These are phyloP conservation scores for Parsonsia alboflavescens DNA, from an alignment of 257 asterid species.

Conservation along the genomic window DNA sequence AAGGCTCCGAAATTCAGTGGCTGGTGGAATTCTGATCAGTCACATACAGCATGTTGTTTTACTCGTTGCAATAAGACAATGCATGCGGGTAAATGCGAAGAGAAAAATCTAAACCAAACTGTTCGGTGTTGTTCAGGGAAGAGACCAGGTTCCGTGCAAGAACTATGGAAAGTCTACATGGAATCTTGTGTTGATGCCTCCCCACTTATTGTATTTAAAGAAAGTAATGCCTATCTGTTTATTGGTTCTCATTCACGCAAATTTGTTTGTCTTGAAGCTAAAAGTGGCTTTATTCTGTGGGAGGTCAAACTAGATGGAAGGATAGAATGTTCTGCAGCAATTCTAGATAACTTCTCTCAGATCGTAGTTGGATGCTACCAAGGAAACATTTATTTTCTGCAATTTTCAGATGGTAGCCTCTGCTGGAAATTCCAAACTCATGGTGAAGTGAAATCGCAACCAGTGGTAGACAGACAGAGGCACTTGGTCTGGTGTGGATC, in stretches of 20 bases:
- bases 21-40: slow-evolving; percentile 28
- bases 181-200: slow-evolving; percentile 96
- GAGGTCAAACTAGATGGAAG: slow-evolving; percentile 73
- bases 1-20: slow-evolving; percentile 21
- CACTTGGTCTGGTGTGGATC: slow-evolving; percentile 98
- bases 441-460: slow-evolving; percentile 95
- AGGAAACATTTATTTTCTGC: slow-evolving; percentile 71
- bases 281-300: slow-evolving; percentile 75
- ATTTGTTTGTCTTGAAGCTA: slow-evolving; percentile 64
- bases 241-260: slow-evolving; percentile 86
- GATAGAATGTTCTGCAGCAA: slow-evolving; percentile 85
- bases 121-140: slow-evolving; percentile 37
- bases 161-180: slow-evolving; percentile 66
- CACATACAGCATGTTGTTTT: slow-evolving; percentile 51
- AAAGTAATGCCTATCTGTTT: slow-evolving; percentile 48
- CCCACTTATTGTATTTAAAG: slow-evolving; percentile 69
- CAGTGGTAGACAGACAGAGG: slow-evolving; percentile 75
- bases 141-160: slow-evolving; percentile 45
- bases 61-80: slow-evolving; percentile 71
- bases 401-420: slow-evolving; percentile 58
- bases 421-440: slow-evolving; percentile 71
- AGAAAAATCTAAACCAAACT: slow-evolving; percentile 25
- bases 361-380: slow-evolving; percentile 88
- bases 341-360: slow-evolving; percentile 77
- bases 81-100: slow-evolving; percentile 42